A percentile compares a stretch with the other conserved stretches of the same genome.
phyloP scores from a whole-genome alignment of 768 basidiomycete species.

The Leccinum broughii region DNA sequence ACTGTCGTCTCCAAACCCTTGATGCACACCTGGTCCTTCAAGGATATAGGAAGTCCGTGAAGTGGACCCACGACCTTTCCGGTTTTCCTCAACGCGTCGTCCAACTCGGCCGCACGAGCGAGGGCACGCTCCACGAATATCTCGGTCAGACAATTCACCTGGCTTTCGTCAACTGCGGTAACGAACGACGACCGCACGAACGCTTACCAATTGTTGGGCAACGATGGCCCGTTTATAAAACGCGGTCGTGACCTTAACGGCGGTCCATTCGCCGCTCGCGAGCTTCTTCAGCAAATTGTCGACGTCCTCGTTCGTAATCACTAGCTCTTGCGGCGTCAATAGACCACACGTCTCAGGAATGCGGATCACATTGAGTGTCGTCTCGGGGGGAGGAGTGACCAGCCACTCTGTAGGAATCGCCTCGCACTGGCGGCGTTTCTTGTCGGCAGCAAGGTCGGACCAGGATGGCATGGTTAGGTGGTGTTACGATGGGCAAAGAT shows the following conservation, averaged over 20 bases:
- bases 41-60: slow-evolving; percentile 72
- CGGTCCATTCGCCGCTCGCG: slow-evolving; percentile 53
- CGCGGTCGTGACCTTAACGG: slow-evolving; percentile 68
- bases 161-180: not conserved
- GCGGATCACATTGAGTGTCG: slow-evolving; percentile 50
- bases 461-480: slow-evolving; percentile 36
- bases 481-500: not conserved
- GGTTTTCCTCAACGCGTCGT: slow-evolving; percentile 57
- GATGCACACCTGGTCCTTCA: slow-evolving; percentile 74
- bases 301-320: slow-evolving; percentile 55
- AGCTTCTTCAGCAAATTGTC: slow-evolving; percentile 53
- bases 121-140: slow-evolving; percentile 78
- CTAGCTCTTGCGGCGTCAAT: slow-evolving; percentile 54
- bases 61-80: slow-evolving; percentile 70
- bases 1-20: slow-evolving; percentile 70
- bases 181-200: not conserved
- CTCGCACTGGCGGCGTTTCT: slow-evolving; percentile 51
- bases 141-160: slow-evolving; percentile 84
- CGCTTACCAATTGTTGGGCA: slow-evolving; percentile 71
- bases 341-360: slow-evolving; percentile 59
- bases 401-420: slow-evolving; percentile 69
- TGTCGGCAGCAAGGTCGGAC: slow-evolving; percentile 54
- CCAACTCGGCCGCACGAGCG: slow-evolving; percentile 61
- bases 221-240: slow-evolving; percentile 78
- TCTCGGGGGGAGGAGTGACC: slow-evolving; percentile 45